Percentiles rank a stretch among this genome's conserved stretches.
Conservation (phyloP, 768 basidiomycete genomes). For the Galerina marginata region DNA sequence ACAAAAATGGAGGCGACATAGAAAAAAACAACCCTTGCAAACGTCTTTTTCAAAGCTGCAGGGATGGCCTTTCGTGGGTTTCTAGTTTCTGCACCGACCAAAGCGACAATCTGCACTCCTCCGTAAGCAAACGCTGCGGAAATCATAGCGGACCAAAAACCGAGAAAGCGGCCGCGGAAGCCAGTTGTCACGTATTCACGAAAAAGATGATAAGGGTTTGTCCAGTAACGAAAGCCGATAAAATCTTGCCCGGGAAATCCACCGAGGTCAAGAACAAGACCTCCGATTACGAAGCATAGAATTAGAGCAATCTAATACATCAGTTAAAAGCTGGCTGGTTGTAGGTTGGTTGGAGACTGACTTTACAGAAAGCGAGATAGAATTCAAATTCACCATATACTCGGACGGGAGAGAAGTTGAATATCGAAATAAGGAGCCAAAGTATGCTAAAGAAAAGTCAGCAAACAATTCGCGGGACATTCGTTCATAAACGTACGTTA, state of each 20-base stretch:
- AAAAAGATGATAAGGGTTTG: conserved; percentile 32
- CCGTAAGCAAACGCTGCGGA: conserved; percentile 67
- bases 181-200: conserved; percentile 30
- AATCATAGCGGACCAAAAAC: conserved; percentile 42
- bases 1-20: conserved; percentile 63
- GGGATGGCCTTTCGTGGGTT: conserved; percentile 72
- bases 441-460: conserved; percentile 25
- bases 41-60: conserved; percentile 65
- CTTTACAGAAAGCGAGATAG: conserved; percentile 48
- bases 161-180: conserved; percentile 59
- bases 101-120: conserved; percentile 56
- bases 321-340: background rate
- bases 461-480: conserved; percentile 5
- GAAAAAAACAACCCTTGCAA: conserved; percentile 41
- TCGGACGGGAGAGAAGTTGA: conserved; percentile 48
- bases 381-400: conserved; percentile 63
- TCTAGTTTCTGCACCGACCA: conserved; percentile 57
- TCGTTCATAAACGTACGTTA: conserved; percentile 25
- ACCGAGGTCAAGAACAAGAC: conserved; percentile 54
- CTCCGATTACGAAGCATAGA: conserved; percentile 38
- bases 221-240: conserved; percentile 56
- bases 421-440: conserved; percentile 35
- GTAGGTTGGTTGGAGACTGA: conserved; percentile 4
- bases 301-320: conserved; percentile 46
- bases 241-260: conserved; percentile 49